Percentiles rank a stretch among this genome's conserved stretches.
Evolutionary conservation across 179 eudicot genomes (phyloP).

Genomic region (Silene coronaria): DNA sequence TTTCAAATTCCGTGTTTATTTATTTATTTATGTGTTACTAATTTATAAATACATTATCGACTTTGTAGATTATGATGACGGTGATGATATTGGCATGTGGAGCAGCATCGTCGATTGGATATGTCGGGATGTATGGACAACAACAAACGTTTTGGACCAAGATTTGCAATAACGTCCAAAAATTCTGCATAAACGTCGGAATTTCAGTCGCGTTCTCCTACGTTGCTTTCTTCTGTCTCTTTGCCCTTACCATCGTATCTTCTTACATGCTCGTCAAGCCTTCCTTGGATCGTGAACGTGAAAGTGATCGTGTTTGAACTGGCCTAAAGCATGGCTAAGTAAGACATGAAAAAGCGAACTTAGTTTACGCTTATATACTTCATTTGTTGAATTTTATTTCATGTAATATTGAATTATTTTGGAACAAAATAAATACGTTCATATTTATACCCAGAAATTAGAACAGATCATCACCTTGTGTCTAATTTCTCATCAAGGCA

Average conservation of each 20-base stretch:
- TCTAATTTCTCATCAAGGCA: no score
- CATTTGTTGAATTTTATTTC: no score
- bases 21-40: background rate
- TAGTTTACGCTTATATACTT: no score
- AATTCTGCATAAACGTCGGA: constrained; percentile 4
- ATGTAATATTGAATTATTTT: no score
- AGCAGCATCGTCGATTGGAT: constrained; percentile 21
- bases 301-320: no score
- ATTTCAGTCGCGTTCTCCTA: constrained; percentile 16
- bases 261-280: constrained; percentile 4
- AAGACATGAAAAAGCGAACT: no score
- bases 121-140: constrained; percentile 19
- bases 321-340: no score
- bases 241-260: constrained; percentile 13
- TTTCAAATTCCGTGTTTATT: background rate
- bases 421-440: no score
- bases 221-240: constrained; percentile 16
- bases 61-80: constrained; percentile 7
- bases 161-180: constrained; percentile 11
- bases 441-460: no score
- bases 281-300: background rate
- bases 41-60: no score
- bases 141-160: constrained; percentile 5
- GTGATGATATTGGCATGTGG: constrained; percentile 18
- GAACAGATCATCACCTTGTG: no score